Evolutionary conservation across 208 protist species (phyloP).

Genomic region (Balamuthia mandrillaris): DNA sequence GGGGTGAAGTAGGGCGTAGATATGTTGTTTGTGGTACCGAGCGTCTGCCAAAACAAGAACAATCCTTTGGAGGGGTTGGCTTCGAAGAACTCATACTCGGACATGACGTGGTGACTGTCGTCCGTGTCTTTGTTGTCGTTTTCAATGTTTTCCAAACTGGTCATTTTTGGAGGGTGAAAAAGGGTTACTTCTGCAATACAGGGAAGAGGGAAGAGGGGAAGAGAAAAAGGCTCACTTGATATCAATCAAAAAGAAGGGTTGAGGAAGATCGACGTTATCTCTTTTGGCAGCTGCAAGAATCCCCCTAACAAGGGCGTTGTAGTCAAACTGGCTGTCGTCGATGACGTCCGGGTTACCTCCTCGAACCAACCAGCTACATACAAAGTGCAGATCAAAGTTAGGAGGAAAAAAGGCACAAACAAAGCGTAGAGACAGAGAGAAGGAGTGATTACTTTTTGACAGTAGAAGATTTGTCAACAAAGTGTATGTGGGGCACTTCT

Average conservation of each 20-base stretch:
- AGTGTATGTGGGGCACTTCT: no score
- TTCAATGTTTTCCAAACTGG: background rate
- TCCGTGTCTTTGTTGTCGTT: no score
- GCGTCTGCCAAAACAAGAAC: constrained; percentile 8
- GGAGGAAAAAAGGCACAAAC: no score
- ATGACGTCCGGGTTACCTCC: background rate
- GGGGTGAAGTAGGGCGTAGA: background rate
- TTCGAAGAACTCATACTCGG: background rate
- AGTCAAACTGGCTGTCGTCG: background rate
- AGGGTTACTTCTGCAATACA: background rate
- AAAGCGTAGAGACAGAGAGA: no score
- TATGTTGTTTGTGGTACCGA: background rate
- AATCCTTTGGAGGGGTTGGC: background rate
- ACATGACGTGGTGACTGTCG: background rate
- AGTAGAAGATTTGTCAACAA: no score
- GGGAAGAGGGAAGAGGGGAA: no score
- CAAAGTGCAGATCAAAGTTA: no score
- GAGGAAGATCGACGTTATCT: background rate
- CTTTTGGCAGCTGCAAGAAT: background rate
- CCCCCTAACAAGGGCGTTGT: background rate
- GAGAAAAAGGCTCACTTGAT: background rate
- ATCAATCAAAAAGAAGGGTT: background rate
- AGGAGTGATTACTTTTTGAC: no score
- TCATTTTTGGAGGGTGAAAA: no score
- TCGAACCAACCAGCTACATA: background rate